phyloP scores from a whole-genome alignment of 441 rosid genomes.

The Populus hybrid region DNA sequence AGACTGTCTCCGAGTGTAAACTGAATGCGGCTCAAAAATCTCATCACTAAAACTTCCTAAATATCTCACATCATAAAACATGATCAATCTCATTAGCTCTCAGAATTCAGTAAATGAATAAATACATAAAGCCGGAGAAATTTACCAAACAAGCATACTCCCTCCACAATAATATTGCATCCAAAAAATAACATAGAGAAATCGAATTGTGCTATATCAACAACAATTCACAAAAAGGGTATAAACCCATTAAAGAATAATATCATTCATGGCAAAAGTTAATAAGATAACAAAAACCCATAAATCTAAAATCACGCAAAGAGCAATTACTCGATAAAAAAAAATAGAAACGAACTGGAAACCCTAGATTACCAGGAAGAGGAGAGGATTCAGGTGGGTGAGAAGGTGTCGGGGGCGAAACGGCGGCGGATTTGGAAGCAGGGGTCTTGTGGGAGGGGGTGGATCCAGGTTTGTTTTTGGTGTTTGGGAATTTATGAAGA shows the following conservation, averaged over 20 bases:
- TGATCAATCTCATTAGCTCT: neutral
- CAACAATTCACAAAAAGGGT: neutral
- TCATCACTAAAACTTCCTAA: neutral
- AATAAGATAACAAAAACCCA: no score
- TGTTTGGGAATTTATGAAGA: neutral
- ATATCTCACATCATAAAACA: neutral
- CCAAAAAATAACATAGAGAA: neutral
- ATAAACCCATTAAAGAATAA: neutral
- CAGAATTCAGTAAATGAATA: neutral
- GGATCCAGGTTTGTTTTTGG: neutral
- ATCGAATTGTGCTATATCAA: no score
- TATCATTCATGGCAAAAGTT: no score
- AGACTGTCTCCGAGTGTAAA: constrained; percentile 20
- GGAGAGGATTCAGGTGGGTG: neutral
- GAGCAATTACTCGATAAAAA: neutral
- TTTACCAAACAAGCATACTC: neutral
- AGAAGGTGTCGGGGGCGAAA: neutral
- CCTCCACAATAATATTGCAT: neutral
- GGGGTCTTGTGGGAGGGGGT: no score
- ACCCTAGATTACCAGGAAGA: neutral
- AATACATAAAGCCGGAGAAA: neutral
- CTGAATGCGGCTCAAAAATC: constrained; percentile 9
- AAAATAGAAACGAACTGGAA: neutral
- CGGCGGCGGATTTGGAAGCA: neutral
- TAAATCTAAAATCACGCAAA: no score